These are phyloP conservation scores for Asterophora lycoperdoides DNA, from an alignment of 768 basidiomycete species.

Conservation along the genomic window DNA sequence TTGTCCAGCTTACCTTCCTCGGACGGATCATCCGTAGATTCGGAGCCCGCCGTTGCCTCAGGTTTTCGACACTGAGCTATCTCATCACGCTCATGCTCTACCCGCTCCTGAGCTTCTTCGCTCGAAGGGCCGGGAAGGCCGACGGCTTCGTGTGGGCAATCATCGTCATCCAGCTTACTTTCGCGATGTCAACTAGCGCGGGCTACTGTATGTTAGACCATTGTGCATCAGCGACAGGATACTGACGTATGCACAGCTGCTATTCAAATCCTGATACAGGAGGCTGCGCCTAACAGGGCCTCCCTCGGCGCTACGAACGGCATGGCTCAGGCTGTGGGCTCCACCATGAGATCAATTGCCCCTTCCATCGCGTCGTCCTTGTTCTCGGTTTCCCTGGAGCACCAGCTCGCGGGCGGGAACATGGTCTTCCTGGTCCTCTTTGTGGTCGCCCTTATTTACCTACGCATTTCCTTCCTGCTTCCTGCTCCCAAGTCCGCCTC, in stretches of 20 bases:
- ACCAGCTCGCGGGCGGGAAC: constrained; percentile 34
- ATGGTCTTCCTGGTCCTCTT: constrained; percentile 29
- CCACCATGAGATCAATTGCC: constrained; percentile 39
- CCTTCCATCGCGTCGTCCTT: constrained; percentile 39
- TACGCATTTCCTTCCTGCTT: constrained; percentile 12
- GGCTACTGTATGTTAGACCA: constrained; percentile 30
- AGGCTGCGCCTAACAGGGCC: constrained; percentile 35
- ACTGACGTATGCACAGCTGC: constrained; percentile 33
- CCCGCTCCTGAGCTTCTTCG: constrained; percentile 31
- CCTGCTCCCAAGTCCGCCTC: background rate
- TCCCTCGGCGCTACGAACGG: constrained; percentile 53
- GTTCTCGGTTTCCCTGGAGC: constrained; percentile 35
- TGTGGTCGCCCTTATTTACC: constrained; percentile 15
- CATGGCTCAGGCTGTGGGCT: constrained; percentile 49
- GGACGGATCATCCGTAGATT: constrained; percentile 39
- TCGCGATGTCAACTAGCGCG: constrained; percentile 26
- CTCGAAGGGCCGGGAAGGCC: constrained; percentile 29
- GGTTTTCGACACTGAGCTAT: constrained; percentile 22
- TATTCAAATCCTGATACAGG: constrained; percentile 44
- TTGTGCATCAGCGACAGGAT: background rate
- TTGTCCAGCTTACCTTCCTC: constrained; percentile 48
- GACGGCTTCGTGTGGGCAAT: constrained; percentile 28
- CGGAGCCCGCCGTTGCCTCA: constrained; percentile 44
- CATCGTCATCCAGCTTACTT: constrained; percentile 30
- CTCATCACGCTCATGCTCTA: constrained; percentile 23